These are phyloP conservation scores for Zoysia japonica DNA, from an alignment of 176 grass and related monocot species.

Conservation along the genomic window DNA sequence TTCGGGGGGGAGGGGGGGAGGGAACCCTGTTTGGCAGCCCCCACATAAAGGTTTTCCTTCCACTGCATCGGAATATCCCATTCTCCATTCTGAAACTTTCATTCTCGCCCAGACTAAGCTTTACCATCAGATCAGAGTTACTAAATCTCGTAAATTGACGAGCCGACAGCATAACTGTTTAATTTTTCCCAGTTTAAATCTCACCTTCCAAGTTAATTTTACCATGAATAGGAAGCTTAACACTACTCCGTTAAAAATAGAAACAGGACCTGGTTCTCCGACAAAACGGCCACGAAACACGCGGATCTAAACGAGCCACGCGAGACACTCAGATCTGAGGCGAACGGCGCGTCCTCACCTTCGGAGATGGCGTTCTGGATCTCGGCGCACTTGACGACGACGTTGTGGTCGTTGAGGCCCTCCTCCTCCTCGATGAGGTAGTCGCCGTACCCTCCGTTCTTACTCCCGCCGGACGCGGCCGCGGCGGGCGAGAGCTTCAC, in stretches of 20 bases:
- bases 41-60: conserved; percentile 12
- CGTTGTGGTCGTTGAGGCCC: conserved; percentile 89
- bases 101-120: neutral
- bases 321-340: conserved; percentile 40
- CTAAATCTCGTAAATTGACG: neutral
- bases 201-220: neutral
- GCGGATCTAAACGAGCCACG: conserved; percentile 34
- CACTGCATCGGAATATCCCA: neutral
- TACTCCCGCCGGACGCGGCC: conserved; percentile 24
- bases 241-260: too few relatives aligned
- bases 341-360: conserved; percentile 45
- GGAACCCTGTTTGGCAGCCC: conserved; percentile 16
- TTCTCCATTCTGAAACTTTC: neutral
- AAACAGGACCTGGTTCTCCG: neutral
- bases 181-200: too few relatives aligned
- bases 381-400: conserved; percentile 82
- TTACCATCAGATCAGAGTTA: conserved; percentile 9
- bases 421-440: conserved; percentile 94
- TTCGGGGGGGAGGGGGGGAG: neutral
- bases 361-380: conserved; percentile 80
- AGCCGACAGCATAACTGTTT: neutral
- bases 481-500: conserved; percentile 72
- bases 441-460: conserved; percentile 63
- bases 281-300: neutral
- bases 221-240: too few relatives aligned